phyloP scores from a whole-genome alignment of 2,329 filamentous ascomycete genomes.

The Fusarium fracticaudum region DNA sequence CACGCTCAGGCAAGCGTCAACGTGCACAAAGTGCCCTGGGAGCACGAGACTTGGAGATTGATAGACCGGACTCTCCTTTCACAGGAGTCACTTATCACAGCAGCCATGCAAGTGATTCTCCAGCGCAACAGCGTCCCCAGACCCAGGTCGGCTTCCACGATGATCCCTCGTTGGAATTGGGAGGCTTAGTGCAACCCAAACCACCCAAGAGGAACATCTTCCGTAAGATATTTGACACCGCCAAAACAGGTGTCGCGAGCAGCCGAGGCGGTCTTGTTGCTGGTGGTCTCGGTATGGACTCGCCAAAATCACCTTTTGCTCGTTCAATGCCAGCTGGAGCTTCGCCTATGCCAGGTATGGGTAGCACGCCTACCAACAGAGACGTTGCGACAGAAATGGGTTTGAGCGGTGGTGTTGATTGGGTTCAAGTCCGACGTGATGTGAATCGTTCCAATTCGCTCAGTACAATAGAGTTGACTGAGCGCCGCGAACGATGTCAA shows the following conservation, averaged over 20 bases:
- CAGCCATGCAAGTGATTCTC: slow-evolving; percentile 75
- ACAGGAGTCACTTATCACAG: slow-evolving; percentile 91
- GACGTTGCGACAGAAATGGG: slow-evolving; percentile 77
- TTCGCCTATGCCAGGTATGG: slow-evolving; percentile 56
- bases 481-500: slow-evolving; percentile 88
- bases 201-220: slow-evolving; percentile 89
- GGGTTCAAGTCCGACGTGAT: slow-evolving; percentile 97
- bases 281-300: slow-evolving; percentile 53
- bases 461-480: slow-evolving; percentile 85
- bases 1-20: slow-evolving; percentile 74
- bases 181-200: slow-evolving; percentile 80
- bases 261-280: slow-evolving; percentile 85
- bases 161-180: slow-evolving; percentile 75
- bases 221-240: slow-evolving; percentile 93
- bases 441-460: slow-evolving; percentile 95
- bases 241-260: slow-evolving; percentile 92
- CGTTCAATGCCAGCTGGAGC: slow-evolving; percentile 53
- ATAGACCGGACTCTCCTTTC: slow-evolving; percentile 71
- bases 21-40: slow-evolving; percentile 73
- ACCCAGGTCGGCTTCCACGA: slow-evolving; percentile 74
- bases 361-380: slow-evolving; percentile 50
- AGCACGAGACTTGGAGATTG: slow-evolving; percentile 63
- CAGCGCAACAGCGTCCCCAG: slow-evolving; percentile 64
- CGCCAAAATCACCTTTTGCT: slow-evolving; percentile 54
- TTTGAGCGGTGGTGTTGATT: slow-evolving; percentile 73